These are phyloP conservation scores for Hygrophoropsis aurantiaca DNA, from an alignment of 768 basidiomycete species.

Conservation along the genomic window DNA sequence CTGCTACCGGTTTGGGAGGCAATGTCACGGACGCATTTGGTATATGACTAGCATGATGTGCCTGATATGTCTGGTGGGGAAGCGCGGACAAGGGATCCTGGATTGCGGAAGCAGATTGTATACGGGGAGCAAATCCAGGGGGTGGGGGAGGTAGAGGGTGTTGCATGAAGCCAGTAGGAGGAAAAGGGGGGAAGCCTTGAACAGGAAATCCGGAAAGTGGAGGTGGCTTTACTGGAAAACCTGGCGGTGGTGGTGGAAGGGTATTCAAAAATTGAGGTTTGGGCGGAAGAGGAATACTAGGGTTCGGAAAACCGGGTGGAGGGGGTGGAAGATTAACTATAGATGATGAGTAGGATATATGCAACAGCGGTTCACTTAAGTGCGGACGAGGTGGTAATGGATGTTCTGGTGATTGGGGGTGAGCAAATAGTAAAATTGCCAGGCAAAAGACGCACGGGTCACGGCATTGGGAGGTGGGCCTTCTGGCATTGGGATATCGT, in stretches of 20 bases:
- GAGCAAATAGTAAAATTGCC: background rate
- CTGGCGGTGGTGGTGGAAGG: conserved; percentile 23
- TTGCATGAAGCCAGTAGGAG: conserved; percentile 27
- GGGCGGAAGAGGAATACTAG: conserved; percentile 16
- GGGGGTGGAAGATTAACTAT: conserved; percentile 22
- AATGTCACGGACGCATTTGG: conserved; percentile 41
- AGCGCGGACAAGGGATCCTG: conserved; percentile 78
- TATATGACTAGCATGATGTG: conserved; percentile 51
- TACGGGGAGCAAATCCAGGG: conserved; percentile 64
- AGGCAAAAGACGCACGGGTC: conserved; percentile 18
- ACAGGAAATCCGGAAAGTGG: conserved; percentile 18
- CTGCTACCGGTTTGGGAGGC: conserved; percentile 38
- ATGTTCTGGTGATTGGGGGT: background rate
- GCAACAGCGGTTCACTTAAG: conserved; percentile 3
- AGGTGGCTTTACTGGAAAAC: conserved; percentile 6
- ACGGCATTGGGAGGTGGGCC: conserved; percentile 59
- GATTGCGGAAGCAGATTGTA: conserved; percentile 50
- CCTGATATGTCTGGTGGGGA: conserved; percentile 79
- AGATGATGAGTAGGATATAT: background rate
- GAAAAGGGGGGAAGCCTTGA: conserved; percentile 23
- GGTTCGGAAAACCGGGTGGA: conserved; percentile 22
- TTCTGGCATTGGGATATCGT: conserved; percentile 88
- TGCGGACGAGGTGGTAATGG: background rate
- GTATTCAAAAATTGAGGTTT: conserved; percentile 9
- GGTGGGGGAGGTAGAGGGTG: conserved; percentile 43